phyloP scores from a whole-genome alignment of 768 basidiomycete genomes.

The Nevesoporus exiguus region DNA sequence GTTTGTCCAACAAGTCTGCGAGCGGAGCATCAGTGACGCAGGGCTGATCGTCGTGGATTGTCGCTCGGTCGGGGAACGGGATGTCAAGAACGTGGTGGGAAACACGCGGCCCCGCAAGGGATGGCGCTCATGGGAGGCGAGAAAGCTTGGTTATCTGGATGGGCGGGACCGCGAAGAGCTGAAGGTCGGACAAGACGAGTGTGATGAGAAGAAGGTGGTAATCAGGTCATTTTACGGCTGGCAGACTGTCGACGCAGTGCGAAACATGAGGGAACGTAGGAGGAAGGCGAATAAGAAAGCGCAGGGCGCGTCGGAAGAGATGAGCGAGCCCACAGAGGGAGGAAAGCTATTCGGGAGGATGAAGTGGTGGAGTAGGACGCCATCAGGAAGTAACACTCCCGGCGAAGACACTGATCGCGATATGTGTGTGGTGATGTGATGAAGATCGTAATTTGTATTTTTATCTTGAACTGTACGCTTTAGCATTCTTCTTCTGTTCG shows the following conservation, averaged over 20 bases:
- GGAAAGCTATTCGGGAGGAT: conserved; percentile 21
- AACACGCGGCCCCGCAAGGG: conserved; percentile 67
- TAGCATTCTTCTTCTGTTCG: conserved; percentile 17
- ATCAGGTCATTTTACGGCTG: conserved; percentile 84
- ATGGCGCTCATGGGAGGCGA: conserved; percentile 72
- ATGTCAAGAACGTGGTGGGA: conserved; percentile 57
- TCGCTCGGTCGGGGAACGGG: conserved; percentile 58
- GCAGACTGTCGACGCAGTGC: conserved; percentile 81
- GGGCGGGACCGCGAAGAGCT: conserved; percentile 62
- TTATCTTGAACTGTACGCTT: conserved; percentile 28
- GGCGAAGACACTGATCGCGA: conserved; percentile 48
- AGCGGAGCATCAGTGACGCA: conserved; percentile 48
- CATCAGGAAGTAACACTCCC: conserved; percentile 51
- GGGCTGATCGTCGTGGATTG: conserved; percentile 73
- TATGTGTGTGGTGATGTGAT: conserved; percentile 67
- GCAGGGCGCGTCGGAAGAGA: conserved; percentile 34
- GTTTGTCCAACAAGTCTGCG: conserved; percentile 56
- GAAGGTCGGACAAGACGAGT: conserved; percentile 75
- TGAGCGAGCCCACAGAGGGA: conserved; percentile 30
- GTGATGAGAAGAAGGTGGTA: conserved; percentile 67
- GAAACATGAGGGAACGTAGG: conserved; percentile 58
- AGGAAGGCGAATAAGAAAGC: conserved; percentile 48
- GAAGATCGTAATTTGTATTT: conserved; percentile 22
- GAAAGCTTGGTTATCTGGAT: conserved; percentile 68
- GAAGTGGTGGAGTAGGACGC: conserved; percentile 43